phyloP scores from a whole-genome alignment of 2,329 filamentous ascomycete species.

The Colletotrichum cordylinicola region DNA sequence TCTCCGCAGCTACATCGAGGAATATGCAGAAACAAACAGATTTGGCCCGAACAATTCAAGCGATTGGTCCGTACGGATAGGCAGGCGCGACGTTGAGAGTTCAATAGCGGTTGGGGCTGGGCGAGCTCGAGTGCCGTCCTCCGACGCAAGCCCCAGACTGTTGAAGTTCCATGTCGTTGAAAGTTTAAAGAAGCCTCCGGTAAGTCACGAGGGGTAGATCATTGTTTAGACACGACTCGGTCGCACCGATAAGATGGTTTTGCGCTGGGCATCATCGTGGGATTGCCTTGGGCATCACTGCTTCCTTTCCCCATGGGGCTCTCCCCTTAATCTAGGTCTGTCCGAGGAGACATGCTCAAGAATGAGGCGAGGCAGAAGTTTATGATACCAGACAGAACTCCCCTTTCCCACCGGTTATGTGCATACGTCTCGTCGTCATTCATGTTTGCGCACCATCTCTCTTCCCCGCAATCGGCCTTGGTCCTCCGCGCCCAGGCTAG shows the following conservation, averaged over 20 bases:
- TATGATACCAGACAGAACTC: background rate
- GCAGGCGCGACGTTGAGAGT: background rate
- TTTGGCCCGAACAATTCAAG: background rate
- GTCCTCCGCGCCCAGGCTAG: background rate
- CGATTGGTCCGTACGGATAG: background rate
- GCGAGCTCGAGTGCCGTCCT: background rate
- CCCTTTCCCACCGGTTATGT: background rate
- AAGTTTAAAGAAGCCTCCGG: background rate
- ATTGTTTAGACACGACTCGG: background rate
- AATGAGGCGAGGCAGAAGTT: background rate
- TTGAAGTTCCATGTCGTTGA: background rate
- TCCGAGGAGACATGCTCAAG: background rate
- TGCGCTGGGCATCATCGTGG: background rate
- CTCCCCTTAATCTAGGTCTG: background rate
- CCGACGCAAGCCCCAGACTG: background rate
- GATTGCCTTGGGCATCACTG: background rate
- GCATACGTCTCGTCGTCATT: background rate
- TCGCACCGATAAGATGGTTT: background rate
- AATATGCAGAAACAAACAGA: background rate
- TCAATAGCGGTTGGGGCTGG: background rate
- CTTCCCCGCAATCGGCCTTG: background rate
- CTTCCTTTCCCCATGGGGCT: background rate
- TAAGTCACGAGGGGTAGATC: background rate
- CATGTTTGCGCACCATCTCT: background rate
- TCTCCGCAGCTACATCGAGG: background rate